Conservation (phyloP, 768 basidiomycete species). For the Termitomyces sp. region DNA sequence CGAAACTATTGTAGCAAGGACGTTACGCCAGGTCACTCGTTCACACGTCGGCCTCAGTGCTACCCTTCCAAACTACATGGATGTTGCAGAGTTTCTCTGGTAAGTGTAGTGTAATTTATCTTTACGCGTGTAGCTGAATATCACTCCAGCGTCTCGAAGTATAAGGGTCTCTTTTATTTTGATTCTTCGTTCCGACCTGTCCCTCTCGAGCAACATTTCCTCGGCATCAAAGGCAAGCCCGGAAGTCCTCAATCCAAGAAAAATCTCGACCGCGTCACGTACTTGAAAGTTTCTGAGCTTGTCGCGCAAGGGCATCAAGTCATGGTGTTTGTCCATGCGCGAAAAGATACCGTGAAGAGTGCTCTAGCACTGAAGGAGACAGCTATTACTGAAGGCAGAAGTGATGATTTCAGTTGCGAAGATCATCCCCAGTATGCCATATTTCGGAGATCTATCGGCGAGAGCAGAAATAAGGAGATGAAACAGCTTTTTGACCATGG, state of each 20-base stretch:
- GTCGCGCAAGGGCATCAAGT: constrained; percentile 94
- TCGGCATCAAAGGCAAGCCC: constrained; percentile 89
- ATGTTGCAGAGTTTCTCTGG: constrained; percentile 94
- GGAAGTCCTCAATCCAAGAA: constrained; percentile 68
- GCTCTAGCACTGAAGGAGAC: constrained; percentile 79
- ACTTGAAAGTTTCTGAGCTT: constrained; percentile 85
- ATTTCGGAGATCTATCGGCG: constrained; percentile 74
- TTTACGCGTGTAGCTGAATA: background rate
- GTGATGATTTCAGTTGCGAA: constrained; percentile 77
- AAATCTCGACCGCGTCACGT: constrained; percentile 86
- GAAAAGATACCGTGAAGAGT: constrained; percentile 96
- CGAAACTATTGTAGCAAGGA: constrained; percentile 96
- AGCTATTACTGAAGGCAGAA: constrained; percentile 62
- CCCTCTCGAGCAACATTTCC: constrained; percentile 95
- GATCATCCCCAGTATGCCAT: constrained; percentile 76
- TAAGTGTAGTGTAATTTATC: constrained; percentile 25
- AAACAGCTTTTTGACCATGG: constrained; percentile 88
- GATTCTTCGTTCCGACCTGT: constrained; percentile 97
- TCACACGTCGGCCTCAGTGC: constrained; percentile 82
- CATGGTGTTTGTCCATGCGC: constrained; percentile 98
- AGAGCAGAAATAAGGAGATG: constrained; percentile 94
- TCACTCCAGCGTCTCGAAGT: constrained; percentile 70
- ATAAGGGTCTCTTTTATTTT: constrained; percentile 92
- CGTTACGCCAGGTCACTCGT: constrained; percentile 71
- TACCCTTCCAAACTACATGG: constrained; percentile 94